Percentiles rank a stretch among this genome's conserved stretches.
Conservation (phyloP, 352 stramenopile species). For the Globisporangium paroecandrum region DNA sequence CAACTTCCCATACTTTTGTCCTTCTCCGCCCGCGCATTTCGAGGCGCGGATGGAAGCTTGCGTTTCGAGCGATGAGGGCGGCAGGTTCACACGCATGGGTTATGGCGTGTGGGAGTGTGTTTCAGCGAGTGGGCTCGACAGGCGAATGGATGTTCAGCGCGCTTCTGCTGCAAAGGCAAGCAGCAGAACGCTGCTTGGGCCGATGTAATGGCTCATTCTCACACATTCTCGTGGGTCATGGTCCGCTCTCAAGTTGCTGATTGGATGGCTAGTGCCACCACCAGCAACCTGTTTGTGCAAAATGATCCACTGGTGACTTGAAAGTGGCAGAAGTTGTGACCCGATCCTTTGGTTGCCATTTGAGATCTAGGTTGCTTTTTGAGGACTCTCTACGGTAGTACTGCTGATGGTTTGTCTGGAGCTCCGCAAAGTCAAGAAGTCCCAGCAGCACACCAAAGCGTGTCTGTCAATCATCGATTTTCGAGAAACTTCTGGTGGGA, state of each 20-base stretch:
- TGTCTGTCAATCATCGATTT: conserved; percentile 11
- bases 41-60: not conserved
- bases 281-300: not conserved
- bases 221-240: not conserved
- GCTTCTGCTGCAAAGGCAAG: not conserved
- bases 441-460: not conserved
- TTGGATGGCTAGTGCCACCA: not conserved
- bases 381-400: not conserved
- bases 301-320: not conserved
- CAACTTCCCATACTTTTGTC: not conserved
- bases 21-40: not conserved
- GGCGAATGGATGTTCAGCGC: not conserved
- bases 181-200: not conserved
- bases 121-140: not conserved
- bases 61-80: conserved; percentile 8
- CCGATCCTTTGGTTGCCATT: not conserved
- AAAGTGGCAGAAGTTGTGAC: not conserved
- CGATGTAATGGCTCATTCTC: not conserved
- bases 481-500: conserved; percentile 30
- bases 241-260: not conserved
- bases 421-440: conserved; percentile 1
- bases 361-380: not conserved
- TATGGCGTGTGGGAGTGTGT: not conserved
- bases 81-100: not conserved
- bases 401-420: not conserved